Base-by-base conservation (phyloP, 345 rosid species). In the Schrenkiella parvula region DNA sequence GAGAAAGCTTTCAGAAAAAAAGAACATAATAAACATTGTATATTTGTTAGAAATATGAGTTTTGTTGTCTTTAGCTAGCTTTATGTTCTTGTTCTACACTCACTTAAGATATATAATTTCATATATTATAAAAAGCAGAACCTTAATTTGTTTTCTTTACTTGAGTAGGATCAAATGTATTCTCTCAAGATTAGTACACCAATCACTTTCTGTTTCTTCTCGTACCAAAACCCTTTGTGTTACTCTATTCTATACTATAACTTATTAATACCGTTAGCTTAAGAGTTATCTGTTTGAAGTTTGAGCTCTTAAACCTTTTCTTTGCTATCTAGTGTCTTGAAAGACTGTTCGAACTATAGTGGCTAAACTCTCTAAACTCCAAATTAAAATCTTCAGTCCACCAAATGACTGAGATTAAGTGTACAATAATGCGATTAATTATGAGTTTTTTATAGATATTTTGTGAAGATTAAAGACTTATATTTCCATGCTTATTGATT, bases 1-100 rank as follows among this genome's bases (percentile, higher is more conserved):
- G 60, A 71, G 75, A 62, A 71, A 59, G 21, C 28, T 59, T 13
- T 59, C 32, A 23, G 64, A 14, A 59, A n/a, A 42, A 51, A 59
- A 59, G 29, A 19, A 35, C 63, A 35, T 7, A 38, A 59, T 38
- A 59, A 41, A 61, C 51, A 61, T 41, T 60, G 50, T 61, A 41
- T 61, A 41, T 7, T n/a, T 25, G 23, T n/a, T 41, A 60, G 65
- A 38, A 60, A 39, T 38, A 8, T 41, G 65, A 38, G n/a, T 60
- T 39, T n/a, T n/a, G n/a, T 50, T 23, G 19, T 39, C 44, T 58
- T 60, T 60, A 39, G 13, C 19, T 13, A 4, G 11, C 34, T 21
- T 58, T 58, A 5, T 58, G 15, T 56, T 46, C 7, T 55, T 31
- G 25, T 31, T 31, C 59, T 55, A 31, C 59, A 29, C 26, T 21